Conservation (phyloP, 148 eudicot genomes). For the Dysphania ambrosioides region DNA sequence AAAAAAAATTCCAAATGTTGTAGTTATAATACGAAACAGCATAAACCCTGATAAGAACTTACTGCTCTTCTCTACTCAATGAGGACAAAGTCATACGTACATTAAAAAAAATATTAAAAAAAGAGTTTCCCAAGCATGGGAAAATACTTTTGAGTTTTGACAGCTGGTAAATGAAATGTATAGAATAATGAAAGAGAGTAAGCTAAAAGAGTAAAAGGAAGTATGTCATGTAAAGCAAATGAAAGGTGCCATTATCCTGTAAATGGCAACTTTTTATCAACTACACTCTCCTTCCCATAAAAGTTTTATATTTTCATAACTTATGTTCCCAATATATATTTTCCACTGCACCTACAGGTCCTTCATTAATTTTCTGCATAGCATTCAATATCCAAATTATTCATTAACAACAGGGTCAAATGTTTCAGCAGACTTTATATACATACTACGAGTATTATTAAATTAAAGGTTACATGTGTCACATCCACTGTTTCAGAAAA, state of each 20-base stretch:
- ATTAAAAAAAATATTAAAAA: too few relatives aligned
- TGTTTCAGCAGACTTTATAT: too few relatives aligned
- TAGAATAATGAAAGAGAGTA: neutral
- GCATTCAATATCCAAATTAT: too few relatives aligned
- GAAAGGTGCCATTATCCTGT: neutral
- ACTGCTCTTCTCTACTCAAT: neutral
- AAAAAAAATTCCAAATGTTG: neutral
- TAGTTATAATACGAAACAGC: neutral
- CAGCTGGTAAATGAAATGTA: neutral
- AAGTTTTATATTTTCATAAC: neutral
- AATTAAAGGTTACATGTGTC: too few relatives aligned
- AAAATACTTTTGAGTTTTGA: neutral
- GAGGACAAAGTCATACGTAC: neutral
- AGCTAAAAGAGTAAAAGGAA: neutral
- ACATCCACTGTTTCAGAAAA: too few relatives aligned
- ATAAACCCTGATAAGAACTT: neutral
- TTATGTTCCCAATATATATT: constrained; percentile 2
- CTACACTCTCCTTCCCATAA: neutral
- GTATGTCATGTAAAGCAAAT: neutral
- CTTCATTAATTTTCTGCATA: too few relatives aligned
- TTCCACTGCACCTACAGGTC: too few relatives aligned
- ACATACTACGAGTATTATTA: too few relatives aligned
- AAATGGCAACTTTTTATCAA: neutral
- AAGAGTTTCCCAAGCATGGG: neutral
- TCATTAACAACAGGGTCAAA: too few relatives aligned